These are phyloP conservation scores for Cladochytrium replicatum DNA, from an alignment of 192 early-diverging fungal genomes.

Conservation along the genomic window DNA sequence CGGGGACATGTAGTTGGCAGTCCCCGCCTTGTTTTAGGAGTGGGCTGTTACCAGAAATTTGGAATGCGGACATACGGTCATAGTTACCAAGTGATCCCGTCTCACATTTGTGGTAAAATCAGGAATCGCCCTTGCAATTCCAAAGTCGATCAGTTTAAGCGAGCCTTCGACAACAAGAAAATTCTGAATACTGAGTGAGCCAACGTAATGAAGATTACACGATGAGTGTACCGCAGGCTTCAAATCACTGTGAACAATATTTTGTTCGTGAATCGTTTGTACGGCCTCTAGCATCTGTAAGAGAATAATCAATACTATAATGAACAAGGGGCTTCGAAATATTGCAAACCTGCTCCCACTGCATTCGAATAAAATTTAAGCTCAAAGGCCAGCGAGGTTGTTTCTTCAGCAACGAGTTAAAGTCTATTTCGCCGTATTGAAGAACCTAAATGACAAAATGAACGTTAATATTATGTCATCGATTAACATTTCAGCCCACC, in stretches of 20 bases:
- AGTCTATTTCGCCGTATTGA: slow-evolving; percentile 85
- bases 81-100: slow-evolving; percentile 59
- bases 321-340: too few species aligned
- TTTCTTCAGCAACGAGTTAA: slow-evolving; percentile 45
- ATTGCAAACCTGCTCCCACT: slow-evolving; percentile 88
- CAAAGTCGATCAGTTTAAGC: slow-evolving; percentile 95
- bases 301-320: too few species aligned
- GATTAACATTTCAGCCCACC: too few species aligned
- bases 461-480: too few species aligned
- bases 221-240: slow-evolving; percentile 63
- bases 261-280: slow-evolving; percentile 71
- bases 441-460: too few species aligned
- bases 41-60: not conserved
- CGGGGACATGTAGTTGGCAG: slow-evolving; percentile 93
- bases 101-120: slow-evolving; percentile 94
- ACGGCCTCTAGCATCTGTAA: slow-evolving; percentile 82
- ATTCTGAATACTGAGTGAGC: too few species aligned
- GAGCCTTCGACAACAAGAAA: slow-evolving; percentile 78
- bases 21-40: slow-evolving; percentile 46
- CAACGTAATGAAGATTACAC: not conserved
- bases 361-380: slow-evolving; percentile 66
- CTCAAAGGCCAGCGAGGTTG: slow-evolving; percentile 41
- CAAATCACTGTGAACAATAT: slow-evolving; percentile 86
- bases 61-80: not conserved
- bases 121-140: slow-evolving; percentile 85